Evolutionary conservation across 495 filamentous ascomycete genomes (phyloP).

Genomic region (Xanthoparmelia taractica): DNA sequence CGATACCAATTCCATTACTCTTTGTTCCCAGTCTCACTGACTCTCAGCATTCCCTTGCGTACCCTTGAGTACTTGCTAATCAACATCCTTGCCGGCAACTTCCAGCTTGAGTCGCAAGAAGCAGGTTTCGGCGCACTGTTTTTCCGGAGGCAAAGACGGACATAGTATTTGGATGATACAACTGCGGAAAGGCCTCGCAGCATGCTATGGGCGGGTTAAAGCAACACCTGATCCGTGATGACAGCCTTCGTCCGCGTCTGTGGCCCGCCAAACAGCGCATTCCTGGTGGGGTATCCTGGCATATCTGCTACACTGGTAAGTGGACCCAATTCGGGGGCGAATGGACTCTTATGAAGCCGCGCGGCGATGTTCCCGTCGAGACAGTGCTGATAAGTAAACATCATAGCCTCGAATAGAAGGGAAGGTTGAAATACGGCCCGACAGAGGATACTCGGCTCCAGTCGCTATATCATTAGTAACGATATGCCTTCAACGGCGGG

Average conservation of each 20-base stretch:
- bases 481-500: constrained; percentile 83
- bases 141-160: neutral
- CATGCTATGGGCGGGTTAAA: constrained; percentile 27
- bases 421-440: constrained; percentile 93
- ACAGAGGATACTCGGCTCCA: constrained; percentile 71
- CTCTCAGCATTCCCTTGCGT: neutral
- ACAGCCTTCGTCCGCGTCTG: constrained; percentile 94
- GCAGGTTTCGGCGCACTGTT: neutral
- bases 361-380: neutral
- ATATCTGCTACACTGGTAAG: constrained; percentile 95
- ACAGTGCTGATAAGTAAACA: neutral
- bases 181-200: constrained; percentile 12
- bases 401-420: constrained; percentile 86
- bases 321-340: constrained; percentile 4
- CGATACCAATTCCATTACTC: no score
- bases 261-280: constrained; percentile 93
- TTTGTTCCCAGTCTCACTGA: neutral
- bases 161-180: constrained; percentile 1
- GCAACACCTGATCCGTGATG: constrained; percentile 43
- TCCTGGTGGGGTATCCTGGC: constrained; percentile 91
- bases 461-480: constrained; percentile 89
- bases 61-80: neutral
- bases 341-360: neutral
- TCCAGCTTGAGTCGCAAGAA: constrained; percentile 2
- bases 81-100: neutral